phyloP scores from a whole-genome alignment of 192 early-diverging fungal genomes.

The Backusella tarrabulga region DNA sequence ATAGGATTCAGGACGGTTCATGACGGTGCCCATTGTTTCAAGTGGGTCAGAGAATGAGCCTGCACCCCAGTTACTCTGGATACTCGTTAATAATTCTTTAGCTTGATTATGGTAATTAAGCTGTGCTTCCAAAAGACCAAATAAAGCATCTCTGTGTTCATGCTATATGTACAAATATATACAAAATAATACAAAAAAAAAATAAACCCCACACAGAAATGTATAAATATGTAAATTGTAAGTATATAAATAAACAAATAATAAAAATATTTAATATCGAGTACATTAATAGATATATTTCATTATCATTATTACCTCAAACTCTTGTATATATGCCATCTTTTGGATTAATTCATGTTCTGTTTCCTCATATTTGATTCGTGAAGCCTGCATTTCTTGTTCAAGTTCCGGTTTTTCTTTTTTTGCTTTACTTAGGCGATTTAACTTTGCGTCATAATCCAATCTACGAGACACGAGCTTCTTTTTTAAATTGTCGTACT shows the following conservation, averaged over 20 bases:
- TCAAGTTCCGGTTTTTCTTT: slow-evolving; percentile 89
- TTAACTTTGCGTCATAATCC: slow-evolving; percentile 91
- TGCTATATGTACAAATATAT: slow-evolving; percentile 25
- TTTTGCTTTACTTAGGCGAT: slow-evolving; percentile 84
- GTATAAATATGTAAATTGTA: neutral
- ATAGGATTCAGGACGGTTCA: neutral
- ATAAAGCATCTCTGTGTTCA: slow-evolving; percentile 30
- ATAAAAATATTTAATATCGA: neutral
- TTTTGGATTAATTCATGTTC: slow-evolving; percentile 69
- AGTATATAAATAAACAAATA: neutral
- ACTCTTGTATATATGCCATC: slow-evolving; percentile 84
- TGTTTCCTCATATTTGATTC: slow-evolving; percentile 94
- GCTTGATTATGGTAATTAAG: slow-evolving; percentile 27
- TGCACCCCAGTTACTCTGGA: slow-evolving; percentile 13
- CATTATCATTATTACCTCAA: slow-evolving; percentile 63
- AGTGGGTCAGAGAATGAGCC: no score
- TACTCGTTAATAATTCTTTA: slow-evolving; percentile 1
- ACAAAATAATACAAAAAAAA: slow-evolving; percentile 1
- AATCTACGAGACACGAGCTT: slow-evolving; percentile 87
- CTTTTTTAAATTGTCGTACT: slow-evolving; percentile 66
- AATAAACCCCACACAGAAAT: slow-evolving; percentile 3
- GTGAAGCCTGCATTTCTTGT: slow-evolving; percentile 86
- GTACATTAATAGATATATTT: neutral
- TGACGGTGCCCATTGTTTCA: neutral
- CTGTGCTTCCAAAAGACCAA: slow-evolving; percentile 33